These are phyloP conservation scores for Scedosporium boydii DNA, from an alignment of 2,329 filamentous ascomycete genomes.

Conservation along the genomic window DNA sequence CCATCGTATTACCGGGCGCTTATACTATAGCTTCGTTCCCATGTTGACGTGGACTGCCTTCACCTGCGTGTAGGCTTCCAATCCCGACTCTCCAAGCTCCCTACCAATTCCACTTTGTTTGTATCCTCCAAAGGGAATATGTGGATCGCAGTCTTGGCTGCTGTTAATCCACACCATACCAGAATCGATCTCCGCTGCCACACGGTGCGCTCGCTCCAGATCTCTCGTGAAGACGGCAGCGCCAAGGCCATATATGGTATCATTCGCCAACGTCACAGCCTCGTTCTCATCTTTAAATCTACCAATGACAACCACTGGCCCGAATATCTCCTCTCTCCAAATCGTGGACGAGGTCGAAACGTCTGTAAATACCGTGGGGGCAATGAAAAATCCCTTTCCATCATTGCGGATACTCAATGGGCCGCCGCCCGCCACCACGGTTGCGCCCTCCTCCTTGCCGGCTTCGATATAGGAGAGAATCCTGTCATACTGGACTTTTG, in stretches of 20 bases:
- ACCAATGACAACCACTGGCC: conserved; percentile 21
- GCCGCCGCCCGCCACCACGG: conserved; percentile 13
- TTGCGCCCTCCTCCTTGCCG: conserved; percentile 52
- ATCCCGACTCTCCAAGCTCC: conserved; percentile 33
- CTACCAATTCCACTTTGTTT: conserved; percentile 51
- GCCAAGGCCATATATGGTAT: conserved; percentile 45
- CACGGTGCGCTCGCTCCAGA: conserved; percentile 29
- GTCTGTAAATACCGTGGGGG: conserved; percentile 22
- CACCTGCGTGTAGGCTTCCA: conserved; percentile 31
- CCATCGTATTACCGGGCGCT: too few relatives aligned
- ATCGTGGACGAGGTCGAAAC: conserved; percentile 21
- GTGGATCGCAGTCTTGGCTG: conserved; percentile 16
- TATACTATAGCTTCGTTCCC: conserved; percentile 18
- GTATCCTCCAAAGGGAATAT: conserved; percentile 30
- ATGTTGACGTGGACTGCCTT: conserved; percentile 26
- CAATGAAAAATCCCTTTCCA: conserved; percentile 17
- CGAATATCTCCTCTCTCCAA: conserved; percentile 25
- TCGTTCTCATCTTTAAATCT: conserved; percentile 22
- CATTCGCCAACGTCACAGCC: conserved; percentile 23
- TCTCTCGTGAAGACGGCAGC: conserved; percentile 49
- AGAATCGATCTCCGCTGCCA: conserved; percentile 43
- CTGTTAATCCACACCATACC: conserved; percentile 37
- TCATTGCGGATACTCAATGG: conserved; percentile 20
- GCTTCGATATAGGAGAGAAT: conserved; percentile 57
- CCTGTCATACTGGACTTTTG: conserved; percentile 54